A percentile compares a stretch with the other conserved stretches of the same genome.
These are phyloP conservation scores for Parachlorella kessleri DNA, from an alignment of 139 green algal species.

Conservation along the genomic window DNA sequence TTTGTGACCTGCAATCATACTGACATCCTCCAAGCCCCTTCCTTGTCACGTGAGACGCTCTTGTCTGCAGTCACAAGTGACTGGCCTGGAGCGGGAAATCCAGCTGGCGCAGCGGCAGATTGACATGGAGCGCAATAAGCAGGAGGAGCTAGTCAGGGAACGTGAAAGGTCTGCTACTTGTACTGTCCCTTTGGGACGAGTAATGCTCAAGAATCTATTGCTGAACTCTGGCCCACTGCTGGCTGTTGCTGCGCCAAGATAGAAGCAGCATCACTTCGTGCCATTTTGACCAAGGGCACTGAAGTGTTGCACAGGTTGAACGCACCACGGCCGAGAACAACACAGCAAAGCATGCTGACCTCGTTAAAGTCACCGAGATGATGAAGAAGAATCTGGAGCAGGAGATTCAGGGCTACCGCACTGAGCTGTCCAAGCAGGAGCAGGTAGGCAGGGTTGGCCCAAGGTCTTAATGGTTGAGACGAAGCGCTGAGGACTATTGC, in stretches of 20 bases:
- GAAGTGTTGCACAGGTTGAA: no score
- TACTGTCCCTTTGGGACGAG: no score
- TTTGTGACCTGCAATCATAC: no score
- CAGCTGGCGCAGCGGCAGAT: slow-evolving; percentile 35
- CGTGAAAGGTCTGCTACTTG: slow-evolving; percentile 48
- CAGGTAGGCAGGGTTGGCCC: slow-evolving; percentile 69
- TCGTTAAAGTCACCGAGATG: slow-evolving; percentile 89
- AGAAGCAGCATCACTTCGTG: no score
- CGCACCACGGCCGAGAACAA: slow-evolving; percentile 77
- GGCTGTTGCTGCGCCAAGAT: no score
- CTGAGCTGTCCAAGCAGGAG: slow-evolving; percentile 74
- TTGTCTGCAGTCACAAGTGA: slow-evolving; percentile 44
- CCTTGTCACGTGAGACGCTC: no score
- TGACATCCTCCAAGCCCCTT: no score
- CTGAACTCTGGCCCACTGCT: no score
- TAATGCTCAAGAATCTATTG: no score
- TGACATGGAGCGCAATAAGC: slow-evolving; percentile 67
- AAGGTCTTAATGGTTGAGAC: no score
- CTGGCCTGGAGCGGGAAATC: slow-evolving; percentile 54
- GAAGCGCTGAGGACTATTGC: no score
- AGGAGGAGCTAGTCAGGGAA: slow-evolving; percentile 86
- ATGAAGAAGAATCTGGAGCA: slow-evolving; percentile 88
- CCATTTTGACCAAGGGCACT: no score
- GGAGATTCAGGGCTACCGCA: slow-evolving; percentile 81
- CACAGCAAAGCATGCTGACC: slow-evolving; percentile 72